phyloP scores from a whole-genome alignment of 2,329 filamentous ascomycete genomes.

The Pseudopyrenochaeta lycopersici region DNA sequence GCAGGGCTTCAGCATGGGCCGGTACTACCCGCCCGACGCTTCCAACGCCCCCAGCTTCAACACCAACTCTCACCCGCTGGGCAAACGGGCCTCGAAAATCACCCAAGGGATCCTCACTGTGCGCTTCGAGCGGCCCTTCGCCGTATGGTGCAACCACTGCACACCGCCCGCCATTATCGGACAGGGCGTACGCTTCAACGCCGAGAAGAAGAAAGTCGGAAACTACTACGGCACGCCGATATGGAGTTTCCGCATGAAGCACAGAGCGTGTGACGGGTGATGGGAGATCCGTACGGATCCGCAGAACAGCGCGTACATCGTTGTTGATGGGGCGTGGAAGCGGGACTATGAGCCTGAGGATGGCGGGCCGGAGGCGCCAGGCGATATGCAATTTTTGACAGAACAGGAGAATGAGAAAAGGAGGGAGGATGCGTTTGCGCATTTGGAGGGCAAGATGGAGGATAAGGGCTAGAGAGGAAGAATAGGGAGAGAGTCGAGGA shows the following conservation, averaged over 20 bases:
- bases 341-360: slow-evolving; percentile 72
- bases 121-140: slow-evolving; percentile 97
- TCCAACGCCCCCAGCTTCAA: slow-evolving; percentile 72
- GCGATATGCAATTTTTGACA: slow-evolving; percentile 61
- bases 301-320: slow-evolving; percentile 83
- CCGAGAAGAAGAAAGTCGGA: slow-evolving; percentile 85
- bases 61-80: slow-evolving; percentile 69
- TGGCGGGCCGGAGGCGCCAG: slow-evolving; percentile 47
- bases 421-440: slow-evolving; percentile 71
- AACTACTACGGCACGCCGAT: slow-evolving; percentile 84
- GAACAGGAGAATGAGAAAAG: slow-evolving; percentile 60
- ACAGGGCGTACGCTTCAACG: slow-evolving; percentile 97
- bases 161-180: slow-evolving; percentile 75
- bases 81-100: slow-evolving; percentile 73
- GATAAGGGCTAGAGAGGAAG: slow-evolving; percentile 72
- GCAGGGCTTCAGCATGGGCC: slow-evolving; percentile 93
- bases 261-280: slow-evolving; percentile 78
- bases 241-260: slow-evolving; percentile 86
- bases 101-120: slow-evolving; percentile 79
- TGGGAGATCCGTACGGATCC: slow-evolving; percentile 94
- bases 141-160: slow-evolving; percentile 88
- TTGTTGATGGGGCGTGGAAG: slow-evolving; percentile 75
- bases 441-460: slow-evolving; percentile 76
- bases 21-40: slow-evolving; percentile 79
- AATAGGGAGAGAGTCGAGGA: slow-evolving; percentile 73